Evolutionary conservation across 1,284 basidiomycete species (phyloP).

Genomic region (Rhodotorula sp.): DNA sequence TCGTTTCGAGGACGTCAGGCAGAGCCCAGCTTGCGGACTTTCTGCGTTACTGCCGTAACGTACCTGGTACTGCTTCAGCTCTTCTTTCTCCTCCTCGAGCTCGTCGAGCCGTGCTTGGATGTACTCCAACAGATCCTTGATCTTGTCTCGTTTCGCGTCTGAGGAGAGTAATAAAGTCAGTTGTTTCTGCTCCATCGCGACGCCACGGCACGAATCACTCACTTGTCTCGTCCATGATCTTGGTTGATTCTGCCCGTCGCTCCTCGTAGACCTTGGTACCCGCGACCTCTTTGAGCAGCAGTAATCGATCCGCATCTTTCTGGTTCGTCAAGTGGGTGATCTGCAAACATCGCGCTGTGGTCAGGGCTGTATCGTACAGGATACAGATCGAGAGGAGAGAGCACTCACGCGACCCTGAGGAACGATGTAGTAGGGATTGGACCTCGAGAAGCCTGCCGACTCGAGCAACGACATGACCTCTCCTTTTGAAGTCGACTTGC

Average conservation of each 20-base stretch:
- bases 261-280: constrained; percentile 98
- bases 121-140: constrained; percentile 81
- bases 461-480: constrained; percentile 96
- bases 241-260: constrained; percentile 82
- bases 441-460: constrained; percentile 92
- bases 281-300: constrained; percentile 94
- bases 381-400: no score
- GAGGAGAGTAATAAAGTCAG: constrained; percentile 9
- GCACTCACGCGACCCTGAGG: constrained; percentile 87
- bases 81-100: constrained; percentile 95
- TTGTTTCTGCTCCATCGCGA: neutral
- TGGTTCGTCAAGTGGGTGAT: constrained; percentile 97
- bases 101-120: constrained; percentile 87
- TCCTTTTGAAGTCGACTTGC: constrained; percentile 90
- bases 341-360: constrained; percentile 50
- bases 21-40: neutral
- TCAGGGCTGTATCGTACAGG: no score
- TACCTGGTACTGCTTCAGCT: constrained; percentile 91
- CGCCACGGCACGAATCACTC: constrained; percentile 9
- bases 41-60: neutral
- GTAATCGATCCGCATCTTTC: constrained; percentile 89
- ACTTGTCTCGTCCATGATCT: constrained; percentile 94
- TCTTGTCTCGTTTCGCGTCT: constrained; percentile 85
- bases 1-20: neutral
- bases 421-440: constrained; percentile 98